Percentiles rank a stretch among this genome's conserved stretches.
These are phyloP conservation scores for Hyaloscypha bicolor DNA, from an alignment of 495 filamentous ascomycete genomes.

Conservation along the genomic window DNA sequence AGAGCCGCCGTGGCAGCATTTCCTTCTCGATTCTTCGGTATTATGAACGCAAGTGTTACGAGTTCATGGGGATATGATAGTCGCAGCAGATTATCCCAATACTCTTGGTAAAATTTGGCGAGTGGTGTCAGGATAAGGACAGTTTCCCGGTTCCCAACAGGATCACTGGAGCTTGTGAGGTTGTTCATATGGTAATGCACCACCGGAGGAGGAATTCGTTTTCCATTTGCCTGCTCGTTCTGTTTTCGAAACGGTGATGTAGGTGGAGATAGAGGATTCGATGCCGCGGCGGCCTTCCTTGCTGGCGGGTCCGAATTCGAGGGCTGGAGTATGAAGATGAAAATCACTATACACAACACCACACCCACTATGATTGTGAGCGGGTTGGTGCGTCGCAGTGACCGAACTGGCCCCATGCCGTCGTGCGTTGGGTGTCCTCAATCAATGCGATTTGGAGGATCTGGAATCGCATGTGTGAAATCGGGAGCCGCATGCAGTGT, in stretches of 20 bases:
- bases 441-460: conserved; percentile 15
- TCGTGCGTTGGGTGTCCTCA: conserved; percentile 29
- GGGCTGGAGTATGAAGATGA: conserved; percentile 52
- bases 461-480: conserved; percentile 24
- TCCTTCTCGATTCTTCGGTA: conserved; percentile 87
- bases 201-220: conserved; percentile 76
- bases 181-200: conserved; percentile 93
- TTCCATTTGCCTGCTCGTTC: conserved; percentile 55
- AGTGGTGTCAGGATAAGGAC: conserved; percentile 92
- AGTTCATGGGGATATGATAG: conserved; percentile 90
- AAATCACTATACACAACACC: conserved; percentile 53
- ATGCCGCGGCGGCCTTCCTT: conserved; percentile 61
- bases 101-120: conserved; percentile 86
- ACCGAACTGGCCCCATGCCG: conserved; percentile 54
- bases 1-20: conserved; percentile 78
- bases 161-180: conserved; percentile 76
- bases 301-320: conserved; percentile 34
- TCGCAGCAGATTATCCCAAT: conserved; percentile 92
- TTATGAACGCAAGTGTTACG: conserved; percentile 94
- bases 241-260: conserved; percentile 80
- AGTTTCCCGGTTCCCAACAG: conserved; percentile 77
- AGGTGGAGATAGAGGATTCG: conserved; percentile 78
- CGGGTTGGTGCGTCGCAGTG: conserved; percentile 55
- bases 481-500: background rate
- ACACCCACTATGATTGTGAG: conserved; percentile 51